Percentiles rank a stretch among this genome's conserved stretches.
Conservation (phyloP, 306 rosid genomes). For the Pachyrhizus erosus region DNA sequence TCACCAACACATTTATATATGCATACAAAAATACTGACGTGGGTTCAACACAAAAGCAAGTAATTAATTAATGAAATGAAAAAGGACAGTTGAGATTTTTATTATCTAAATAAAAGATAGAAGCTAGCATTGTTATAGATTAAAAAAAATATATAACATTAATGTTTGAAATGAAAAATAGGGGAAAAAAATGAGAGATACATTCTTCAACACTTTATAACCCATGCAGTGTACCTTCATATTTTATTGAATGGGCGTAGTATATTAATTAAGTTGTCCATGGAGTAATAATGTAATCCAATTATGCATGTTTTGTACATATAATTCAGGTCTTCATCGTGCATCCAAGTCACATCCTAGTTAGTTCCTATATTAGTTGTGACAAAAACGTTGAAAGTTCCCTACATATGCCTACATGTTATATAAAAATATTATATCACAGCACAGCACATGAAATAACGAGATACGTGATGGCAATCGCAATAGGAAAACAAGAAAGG, state of each 20-base stretch:
- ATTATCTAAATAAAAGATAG: too few species aligned
- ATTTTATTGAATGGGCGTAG: background rate
- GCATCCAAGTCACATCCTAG: constrained; percentile 40
- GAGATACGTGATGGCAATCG: background rate
- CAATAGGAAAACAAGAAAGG: background rate
- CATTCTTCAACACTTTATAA: background rate
- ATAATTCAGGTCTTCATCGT: constrained; percentile 30
- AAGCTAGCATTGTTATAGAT: too few species aligned
- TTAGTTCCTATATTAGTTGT: constrained; percentile 31
- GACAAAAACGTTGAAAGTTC: background rate
- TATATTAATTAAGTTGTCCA: background rate
- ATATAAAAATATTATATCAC: background rate
- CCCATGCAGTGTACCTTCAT: background rate
- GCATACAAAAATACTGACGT: too few species aligned
- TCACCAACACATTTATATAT: too few species aligned
- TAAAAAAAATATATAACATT: too few species aligned
- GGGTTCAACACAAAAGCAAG: too few species aligned
- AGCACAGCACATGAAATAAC: background rate
- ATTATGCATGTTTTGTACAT: background rate
- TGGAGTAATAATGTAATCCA: background rate
- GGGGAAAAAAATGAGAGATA: too few species aligned
- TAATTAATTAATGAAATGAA: too few species aligned
- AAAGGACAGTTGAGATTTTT: too few species aligned
- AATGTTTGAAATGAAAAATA: too few species aligned
- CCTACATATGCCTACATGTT: background rate